These are phyloP conservation scores for Yamagishiella unicocca DNA, from an alignment of 139 green algal genomes.

Conservation along the genomic window DNA sequence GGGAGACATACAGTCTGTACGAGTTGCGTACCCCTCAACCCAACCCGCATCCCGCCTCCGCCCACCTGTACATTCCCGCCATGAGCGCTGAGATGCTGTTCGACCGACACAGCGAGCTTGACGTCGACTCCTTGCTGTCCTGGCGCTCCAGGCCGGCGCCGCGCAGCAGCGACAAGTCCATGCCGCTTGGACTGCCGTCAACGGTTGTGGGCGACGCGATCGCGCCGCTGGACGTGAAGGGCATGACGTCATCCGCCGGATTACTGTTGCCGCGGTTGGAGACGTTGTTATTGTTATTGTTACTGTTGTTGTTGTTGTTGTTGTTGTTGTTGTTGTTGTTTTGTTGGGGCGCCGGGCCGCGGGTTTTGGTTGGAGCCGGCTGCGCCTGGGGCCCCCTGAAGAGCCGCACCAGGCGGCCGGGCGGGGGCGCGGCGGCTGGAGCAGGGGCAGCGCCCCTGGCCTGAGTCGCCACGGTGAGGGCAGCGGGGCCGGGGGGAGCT, in stretches of 20 bases:
- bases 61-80: conserved; percentile 42
- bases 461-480: too few species aligned
- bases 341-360: too few species aligned
- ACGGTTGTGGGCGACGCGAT: background rate
- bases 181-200: background rate
- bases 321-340: too few species aligned
- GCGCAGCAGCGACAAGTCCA: background rate
- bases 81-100: conserved; percentile 21
- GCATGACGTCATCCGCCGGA: conserved; percentile 9
- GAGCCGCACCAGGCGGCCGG: too few species aligned
- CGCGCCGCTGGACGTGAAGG: background rate
- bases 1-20: too few species aligned
- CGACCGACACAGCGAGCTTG: background rate
- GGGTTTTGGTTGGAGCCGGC: too few species aligned
- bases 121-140: background rate
- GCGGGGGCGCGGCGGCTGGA: background rate
- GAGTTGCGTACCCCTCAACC: too few species aligned
- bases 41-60: background rate
- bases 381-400: too few species aligned
- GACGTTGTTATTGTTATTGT: background rate
- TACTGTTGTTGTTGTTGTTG: too few species aligned
- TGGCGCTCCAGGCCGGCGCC: background rate
- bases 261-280: background rate
- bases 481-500: background rate
- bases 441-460: background rate